Base-by-base conservation (phyloP, 2,329 filamentous ascomycete species). In the Colletotrichum agaves region DNA sequence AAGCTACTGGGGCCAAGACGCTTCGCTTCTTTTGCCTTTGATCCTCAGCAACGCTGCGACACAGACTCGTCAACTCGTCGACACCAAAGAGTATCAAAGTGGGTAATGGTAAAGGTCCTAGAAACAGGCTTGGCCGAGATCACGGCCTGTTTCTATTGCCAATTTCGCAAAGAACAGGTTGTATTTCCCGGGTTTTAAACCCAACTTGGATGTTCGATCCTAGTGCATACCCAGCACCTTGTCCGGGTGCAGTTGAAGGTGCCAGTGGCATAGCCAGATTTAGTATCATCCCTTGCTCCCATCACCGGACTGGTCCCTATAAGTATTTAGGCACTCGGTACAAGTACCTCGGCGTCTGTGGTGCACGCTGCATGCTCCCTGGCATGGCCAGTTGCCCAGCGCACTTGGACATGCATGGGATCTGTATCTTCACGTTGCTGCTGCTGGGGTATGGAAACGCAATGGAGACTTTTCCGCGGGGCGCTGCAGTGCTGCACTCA, bases 261-360 rank as follows among this genome's bases (percentile, higher is more conserved):
- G 12, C 17, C 37, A 15, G 17, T 17, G 15, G 21, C 27, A 19
- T 17, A 41, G 31, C 55, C 55, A 35, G n/a, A 64, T 44, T 52
- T 64, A 64, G 61, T 23, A 64, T 21, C 35, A 60, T 46, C 17
- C 27, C 35, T 37, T 37, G n/a, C 61, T 58, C 17, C 44, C 44
- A 19, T 60, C 11, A 11, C 55, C 55, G 61, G 61, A 52, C 46
- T 55, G 37, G n/a, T n/a, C n/a, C n/a, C n/a, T n/a, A n/a, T n/a
- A n/a, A n/a, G n/a, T n/a, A n/a, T n/a, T n/a, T n/a, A 60, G 61
- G 44, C 37, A 19, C 46, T 31, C 37, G 23, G 35, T 41, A 33
- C 55, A 52, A 35, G 35, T 41, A 23, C 21, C 19, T 21, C 13
- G 4, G 17, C 21, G 31, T 50, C 33, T 5, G 23, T 19, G 21